Conservation (phyloP, 345 rosid genomes). For the Eutrema yunnanense region DNA sequence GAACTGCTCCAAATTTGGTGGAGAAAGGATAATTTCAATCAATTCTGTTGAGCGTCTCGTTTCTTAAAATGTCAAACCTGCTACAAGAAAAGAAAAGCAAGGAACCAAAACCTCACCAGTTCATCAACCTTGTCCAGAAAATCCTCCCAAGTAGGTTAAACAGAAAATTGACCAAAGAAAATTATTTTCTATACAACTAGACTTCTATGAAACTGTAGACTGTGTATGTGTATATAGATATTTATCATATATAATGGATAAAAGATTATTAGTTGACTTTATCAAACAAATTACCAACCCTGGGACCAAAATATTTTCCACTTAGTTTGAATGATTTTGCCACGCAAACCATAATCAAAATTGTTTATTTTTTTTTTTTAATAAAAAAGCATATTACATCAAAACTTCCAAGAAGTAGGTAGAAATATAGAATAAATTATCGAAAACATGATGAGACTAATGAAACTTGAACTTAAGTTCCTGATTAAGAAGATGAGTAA, state of each 20-base stretch:
- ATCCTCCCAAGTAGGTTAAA: slow-evolving; percentile 30
- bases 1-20: slow-evolving; percentile 43
- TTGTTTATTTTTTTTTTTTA: too few relatives aligned
- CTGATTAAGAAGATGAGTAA: too few relatives aligned
- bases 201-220: background rate
- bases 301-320: background rate
- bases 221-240: background rate
- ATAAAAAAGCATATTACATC: too few relatives aligned
- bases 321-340: background rate
- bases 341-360: background rate
- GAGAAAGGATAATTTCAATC: slow-evolving; percentile 19
- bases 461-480: too few relatives aligned
- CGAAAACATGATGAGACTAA: too few relatives aligned
- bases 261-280: slow-evolving; percentile 11
- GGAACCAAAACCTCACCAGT: slow-evolving; percentile 24
- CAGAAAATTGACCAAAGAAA: slow-evolving; percentile 24
- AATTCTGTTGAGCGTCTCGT: slow-evolving; percentile 48
- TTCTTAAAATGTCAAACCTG: slow-evolving; percentile 42
- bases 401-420: too few relatives aligned
- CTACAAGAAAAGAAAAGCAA: slow-evolving; percentile 28
- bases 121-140: slow-evolving; percentile 20
- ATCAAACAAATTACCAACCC: slow-evolving; percentile 22
- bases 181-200: background rate
- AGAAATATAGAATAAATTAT: too few relatives aligned
- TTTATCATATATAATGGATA: background rate